Conservation (phyloP, 306 rosid species). For the Benincasa hispida region DNA sequence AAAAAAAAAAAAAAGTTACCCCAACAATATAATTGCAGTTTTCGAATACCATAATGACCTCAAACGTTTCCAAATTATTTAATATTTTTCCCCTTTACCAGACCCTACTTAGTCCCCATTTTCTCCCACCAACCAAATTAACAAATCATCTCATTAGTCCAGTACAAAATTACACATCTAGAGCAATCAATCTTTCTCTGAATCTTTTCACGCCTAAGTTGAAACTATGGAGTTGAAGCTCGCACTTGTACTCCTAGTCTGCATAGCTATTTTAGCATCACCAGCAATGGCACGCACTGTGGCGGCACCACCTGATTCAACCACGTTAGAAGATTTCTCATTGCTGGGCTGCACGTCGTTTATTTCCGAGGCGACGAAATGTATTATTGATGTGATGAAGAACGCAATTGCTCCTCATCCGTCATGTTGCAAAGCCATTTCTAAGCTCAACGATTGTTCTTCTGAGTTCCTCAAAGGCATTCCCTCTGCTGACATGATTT, state of each 20-base stretch:
- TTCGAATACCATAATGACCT: neutral
- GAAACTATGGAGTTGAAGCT: neutral
- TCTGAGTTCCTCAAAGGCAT: neutral
- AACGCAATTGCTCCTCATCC: neutral
- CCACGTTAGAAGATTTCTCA: neutral
- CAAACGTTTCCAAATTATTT: too few species aligned
- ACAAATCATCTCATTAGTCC: too few species aligned
- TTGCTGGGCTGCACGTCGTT: neutral
- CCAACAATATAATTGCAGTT: neutral
- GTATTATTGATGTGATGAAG: neutral
- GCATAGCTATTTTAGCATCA: neutral
- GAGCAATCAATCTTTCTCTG: too few species aligned
- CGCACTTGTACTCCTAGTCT: neutral
- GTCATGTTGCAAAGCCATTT: neutral
- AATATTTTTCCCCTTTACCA: neutral
- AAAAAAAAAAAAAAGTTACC: neutral
- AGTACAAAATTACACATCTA: too few species aligned
- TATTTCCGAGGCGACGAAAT: neutral
- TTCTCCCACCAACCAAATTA: neutral
- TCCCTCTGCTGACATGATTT: neutral
- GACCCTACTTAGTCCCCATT: too few species aligned
- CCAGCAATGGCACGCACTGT: neutral
- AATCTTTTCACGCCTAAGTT: too few species aligned
- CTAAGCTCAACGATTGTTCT: neutral
- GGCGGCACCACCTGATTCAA: neutral